Evolutionary conservation across 2,329 filamentous ascomycete genomes (phyloP).

Genomic region (Monosporascus sp.): DNA sequence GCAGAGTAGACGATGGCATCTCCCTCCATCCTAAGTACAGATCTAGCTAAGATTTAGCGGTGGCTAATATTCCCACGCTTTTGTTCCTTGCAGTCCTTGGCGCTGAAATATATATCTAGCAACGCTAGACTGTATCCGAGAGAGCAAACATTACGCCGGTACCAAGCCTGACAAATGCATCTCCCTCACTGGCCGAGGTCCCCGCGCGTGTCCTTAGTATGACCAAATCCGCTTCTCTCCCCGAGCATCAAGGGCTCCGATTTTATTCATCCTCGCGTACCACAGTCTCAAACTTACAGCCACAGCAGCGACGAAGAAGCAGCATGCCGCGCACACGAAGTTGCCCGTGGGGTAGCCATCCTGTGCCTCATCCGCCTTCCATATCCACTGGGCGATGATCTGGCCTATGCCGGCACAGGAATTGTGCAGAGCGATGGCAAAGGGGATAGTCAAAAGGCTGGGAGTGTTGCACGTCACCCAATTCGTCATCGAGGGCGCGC

Average conservation of each 20-base stretch:
- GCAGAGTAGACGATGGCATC: too few species aligned
- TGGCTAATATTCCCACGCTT: too few species aligned
- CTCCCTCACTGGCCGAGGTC: too few species aligned
- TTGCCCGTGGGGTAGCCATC: conserved; percentile 32
- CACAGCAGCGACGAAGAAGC: conserved; percentile 23
- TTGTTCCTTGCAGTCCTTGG: too few species aligned
- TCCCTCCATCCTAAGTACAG: too few species aligned
- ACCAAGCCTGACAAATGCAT: too few species aligned
- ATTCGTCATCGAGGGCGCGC: conserved; percentile 28
- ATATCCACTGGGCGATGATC: conserved; percentile 35
- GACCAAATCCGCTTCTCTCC: conserved; percentile 18
- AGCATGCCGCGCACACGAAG: conserved; percentile 32
- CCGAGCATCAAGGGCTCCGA: conserved; percentile 11
- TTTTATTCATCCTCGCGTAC: conserved; percentile 19
- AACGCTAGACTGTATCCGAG: too few species aligned
- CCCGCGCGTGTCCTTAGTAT: conserved; percentile 5
- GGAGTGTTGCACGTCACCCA: conserved; percentile 35
- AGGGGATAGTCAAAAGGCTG: conserved; percentile 28
- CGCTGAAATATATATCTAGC: too few species aligned
- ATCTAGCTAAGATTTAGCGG: too few species aligned
- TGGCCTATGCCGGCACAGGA: conserved; percentile 30
- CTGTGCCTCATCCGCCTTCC: conserved; percentile 23
- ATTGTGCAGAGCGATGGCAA: conserved; percentile 33
- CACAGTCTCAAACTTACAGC: conserved; percentile 13
- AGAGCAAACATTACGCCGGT: too few species aligned